phyloP scores from a whole-genome alignment of 345 rosid species.

The Gossypium arboreum region DNA sequence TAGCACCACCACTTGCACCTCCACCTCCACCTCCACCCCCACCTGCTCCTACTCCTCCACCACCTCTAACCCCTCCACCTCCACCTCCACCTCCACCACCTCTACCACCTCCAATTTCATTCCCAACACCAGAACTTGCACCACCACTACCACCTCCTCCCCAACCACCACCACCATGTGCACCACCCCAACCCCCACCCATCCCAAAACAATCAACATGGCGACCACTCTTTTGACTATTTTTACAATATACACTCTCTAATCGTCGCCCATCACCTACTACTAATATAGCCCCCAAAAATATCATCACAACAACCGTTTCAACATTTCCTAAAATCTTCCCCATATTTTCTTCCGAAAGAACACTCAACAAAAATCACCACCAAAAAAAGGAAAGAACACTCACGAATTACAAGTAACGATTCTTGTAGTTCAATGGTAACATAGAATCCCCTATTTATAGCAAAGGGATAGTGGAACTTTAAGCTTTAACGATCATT shows the following conservation, averaged over 20 bases:
- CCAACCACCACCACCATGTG: background rate
- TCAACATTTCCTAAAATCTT: conserved; percentile 1
- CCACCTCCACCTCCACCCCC: conserved; percentile 8
- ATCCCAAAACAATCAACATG: conserved; percentile 20
- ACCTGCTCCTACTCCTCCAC: background rate
- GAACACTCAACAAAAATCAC: background rate
- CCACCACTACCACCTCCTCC: background rate
- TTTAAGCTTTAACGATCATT: background rate
- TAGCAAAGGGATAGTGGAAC: background rate
- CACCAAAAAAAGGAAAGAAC: too few relatives aligned
- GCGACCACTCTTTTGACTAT: background rate
- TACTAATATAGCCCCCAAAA: background rate
- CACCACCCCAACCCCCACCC: background rate
- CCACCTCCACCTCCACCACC: background rate
- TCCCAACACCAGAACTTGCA: background rate
- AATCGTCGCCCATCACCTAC: background rate
- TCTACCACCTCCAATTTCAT: background rate
- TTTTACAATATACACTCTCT: background rate
- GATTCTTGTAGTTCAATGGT: background rate
- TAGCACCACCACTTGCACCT: background rate
- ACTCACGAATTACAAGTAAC: background rate
- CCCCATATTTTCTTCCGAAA: background rate
- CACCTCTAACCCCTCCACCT: background rate
- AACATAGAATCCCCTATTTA: background rate
- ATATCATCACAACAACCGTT: background rate